These are phyloP conservation scores for Fusarium sp. DNA, from an alignment of 2,329 filamentous ascomycete species.

Conservation along the genomic window DNA sequence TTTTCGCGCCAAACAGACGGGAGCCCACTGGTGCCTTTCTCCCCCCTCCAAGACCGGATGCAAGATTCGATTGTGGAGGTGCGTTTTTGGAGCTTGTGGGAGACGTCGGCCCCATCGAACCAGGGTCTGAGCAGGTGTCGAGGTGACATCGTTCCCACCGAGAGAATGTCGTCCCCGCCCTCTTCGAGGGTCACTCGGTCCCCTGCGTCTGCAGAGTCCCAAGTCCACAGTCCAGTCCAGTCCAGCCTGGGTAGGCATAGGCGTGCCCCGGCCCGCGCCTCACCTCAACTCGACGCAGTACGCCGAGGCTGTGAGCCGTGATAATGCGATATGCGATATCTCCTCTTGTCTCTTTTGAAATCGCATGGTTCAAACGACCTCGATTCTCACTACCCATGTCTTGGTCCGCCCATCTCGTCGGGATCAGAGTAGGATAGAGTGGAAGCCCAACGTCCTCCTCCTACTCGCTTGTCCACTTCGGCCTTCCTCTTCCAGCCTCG, in stretches of 20 bases:
- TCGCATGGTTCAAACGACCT: conserved; percentile 20
- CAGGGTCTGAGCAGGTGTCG: conserved; percentile 39
- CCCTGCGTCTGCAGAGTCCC: conserved; percentile 21
- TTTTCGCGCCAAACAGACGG: conserved; percentile 3
- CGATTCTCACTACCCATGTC: conserved; percentile 33
- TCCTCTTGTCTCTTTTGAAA: conserved; percentile 36
- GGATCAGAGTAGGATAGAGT: conserved; percentile 24
- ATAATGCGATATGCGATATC: conserved; percentile 26
- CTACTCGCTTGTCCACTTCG: conserved; percentile 9
- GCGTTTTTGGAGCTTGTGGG: conserved; percentile 39
- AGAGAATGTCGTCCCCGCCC: conserved; percentile 34
- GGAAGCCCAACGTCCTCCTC: neutral
- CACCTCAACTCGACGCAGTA: conserved; percentile 1
- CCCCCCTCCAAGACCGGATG: conserved; percentile 23
- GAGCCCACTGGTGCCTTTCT: conserved; percentile 14
- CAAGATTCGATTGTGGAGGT: conserved; percentile 36
- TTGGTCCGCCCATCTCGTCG: conserved; percentile 25
- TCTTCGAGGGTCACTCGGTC: conserved; percentile 28
- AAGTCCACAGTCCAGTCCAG: neutral
- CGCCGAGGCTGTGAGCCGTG: conserved; percentile 20
- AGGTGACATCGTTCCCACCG: conserved; percentile 37
- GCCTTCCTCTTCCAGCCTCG: conserved; percentile 9
- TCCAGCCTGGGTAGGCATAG: neutral
- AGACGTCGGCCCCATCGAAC: conserved; percentile 36
- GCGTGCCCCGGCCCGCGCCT: neutral